Evolutionary conservation across 495 filamentous ascomycete species (phyloP), one percentile per base, ranked within the genome.

Genomic region (Opeltia flavorubescens): DNA sequence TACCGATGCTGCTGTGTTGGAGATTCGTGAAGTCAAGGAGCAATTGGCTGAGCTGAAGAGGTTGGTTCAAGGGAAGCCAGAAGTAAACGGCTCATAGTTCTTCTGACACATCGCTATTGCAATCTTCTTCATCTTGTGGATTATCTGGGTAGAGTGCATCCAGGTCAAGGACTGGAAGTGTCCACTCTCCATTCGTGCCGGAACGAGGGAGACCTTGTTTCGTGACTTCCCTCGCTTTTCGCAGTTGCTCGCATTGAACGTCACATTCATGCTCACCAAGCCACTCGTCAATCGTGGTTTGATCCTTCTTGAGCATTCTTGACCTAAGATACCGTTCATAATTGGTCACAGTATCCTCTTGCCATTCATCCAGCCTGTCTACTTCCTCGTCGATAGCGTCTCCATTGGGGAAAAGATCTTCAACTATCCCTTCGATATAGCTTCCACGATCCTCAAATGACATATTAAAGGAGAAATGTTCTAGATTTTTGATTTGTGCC

Each of bases 1-100:
- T 50, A 70, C 77, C 20, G 83, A 93, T 48, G 65, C 65, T 11
- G 71, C 76, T n/a, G 72, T 80, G 24, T 18, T 78, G 38, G 84
- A 91, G 69, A 62, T 94, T 13, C 62, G 67, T 51, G 71, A 77
- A 61, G 58, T 94, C 55, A 77, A 67, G 60, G 69, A 70, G 30
- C 81, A 94, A 65, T 66, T 95, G 0, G 66, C 67, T 15, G 66
- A 47, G 62, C 63, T 18, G 70, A 75, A 76, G 49, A 69, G 69
- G 51, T 58, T 78, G 59, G 55, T 88, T 18, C 60, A 66, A 55
- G 54, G 47, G 12, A 64, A 15, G 71, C 12, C 75, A 27, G 82
- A 89, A 67, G 61, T 91, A 12, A 62, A 66, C 48, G 69, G 76
- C 59, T 59, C 93, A 55, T 76, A 41, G 38, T n/a, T 25, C 7